phyloP scores from a whole-genome alignment of 78 protist genomes.

The Dictyostelium capitatum region DNA sequence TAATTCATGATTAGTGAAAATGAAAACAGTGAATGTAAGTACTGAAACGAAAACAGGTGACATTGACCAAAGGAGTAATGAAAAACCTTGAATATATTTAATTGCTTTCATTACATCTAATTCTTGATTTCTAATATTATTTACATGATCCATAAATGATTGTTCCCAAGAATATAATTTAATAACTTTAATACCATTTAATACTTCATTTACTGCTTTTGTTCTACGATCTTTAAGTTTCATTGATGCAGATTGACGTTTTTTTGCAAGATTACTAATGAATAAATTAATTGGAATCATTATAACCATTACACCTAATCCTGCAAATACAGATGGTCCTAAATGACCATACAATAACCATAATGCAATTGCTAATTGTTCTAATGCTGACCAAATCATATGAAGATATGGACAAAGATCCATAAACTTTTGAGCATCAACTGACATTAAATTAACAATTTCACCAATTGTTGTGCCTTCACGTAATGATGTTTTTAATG shows the following conservation, averaged over 20 bases:
- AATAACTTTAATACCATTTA: conserved; percentile 88
- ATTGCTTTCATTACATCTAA: conserved; percentile 9
- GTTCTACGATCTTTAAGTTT: conserved; percentile 79
- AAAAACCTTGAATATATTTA: conserved; percentile 60
- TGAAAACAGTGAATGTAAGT: conserved; percentile 81
- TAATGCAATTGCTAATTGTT: conserved; percentile 43
- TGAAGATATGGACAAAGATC: conserved; percentile 88
- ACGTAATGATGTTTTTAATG: conserved; percentile 46
- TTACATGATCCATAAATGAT: conserved; percentile 60
- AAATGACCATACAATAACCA: conserved; percentile 35
- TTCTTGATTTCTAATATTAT: conserved; percentile 52
- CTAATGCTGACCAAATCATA: conserved; percentile 86
- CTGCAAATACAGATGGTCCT: conserved; percentile 75
- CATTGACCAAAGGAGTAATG: conserved; percentile 69
- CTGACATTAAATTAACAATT: conserved; percentile 90
- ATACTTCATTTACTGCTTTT: conserved; percentile 81
- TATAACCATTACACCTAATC: conserved; percentile 76
- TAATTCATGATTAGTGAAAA: conserved; percentile 56
- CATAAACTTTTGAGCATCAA: conserved; percentile 89
- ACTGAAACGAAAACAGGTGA: conserved; percentile 88
- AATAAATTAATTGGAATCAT: conserved; percentile 77
- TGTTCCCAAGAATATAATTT: conserved; percentile 92
- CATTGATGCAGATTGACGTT: conserved; percentile 60
- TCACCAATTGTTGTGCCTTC: conserved; percentile 85
- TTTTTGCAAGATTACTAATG: conserved; percentile 38